Evolutionary conservation across 805 yeast genomes (phyloP).

Genomic region (Starmerella apis): DNA sequence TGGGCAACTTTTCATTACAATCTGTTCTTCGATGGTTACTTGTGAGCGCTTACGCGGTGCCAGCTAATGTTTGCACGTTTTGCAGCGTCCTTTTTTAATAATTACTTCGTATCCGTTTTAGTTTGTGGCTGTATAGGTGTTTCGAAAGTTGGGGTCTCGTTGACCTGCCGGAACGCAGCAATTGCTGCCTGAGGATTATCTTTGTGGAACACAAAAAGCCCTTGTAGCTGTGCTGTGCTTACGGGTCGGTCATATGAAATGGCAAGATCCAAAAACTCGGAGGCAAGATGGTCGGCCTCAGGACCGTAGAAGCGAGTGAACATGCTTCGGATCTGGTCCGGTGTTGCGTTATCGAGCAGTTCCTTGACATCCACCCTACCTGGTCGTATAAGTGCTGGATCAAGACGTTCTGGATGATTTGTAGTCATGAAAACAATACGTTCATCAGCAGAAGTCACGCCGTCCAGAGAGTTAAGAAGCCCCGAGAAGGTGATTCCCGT

Average conservation of each 20-base stretch:
- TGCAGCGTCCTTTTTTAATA: no score
- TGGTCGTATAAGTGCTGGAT: constrained; percentile 87
- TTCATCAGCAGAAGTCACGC: constrained; percentile 96
- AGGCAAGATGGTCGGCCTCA: constrained; percentile 43
- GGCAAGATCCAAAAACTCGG: constrained; percentile 41
- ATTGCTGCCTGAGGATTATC: constrained; percentile 69
- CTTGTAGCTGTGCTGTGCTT: constrained; percentile 92
- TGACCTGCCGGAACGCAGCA: constrained; percentile 38
- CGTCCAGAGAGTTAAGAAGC: constrained; percentile 83
- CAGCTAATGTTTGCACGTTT: no score
- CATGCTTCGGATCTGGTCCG: constrained; percentile 70
- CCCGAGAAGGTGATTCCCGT: constrained; percentile 96
- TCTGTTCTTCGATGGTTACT: no score
- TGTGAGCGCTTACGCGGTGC: no score
- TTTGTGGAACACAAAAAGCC: constrained; percentile 86
- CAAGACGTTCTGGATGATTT: constrained; percentile 88
- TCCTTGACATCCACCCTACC: constrained; percentile 86
- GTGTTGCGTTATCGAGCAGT: constrained; percentile 76
- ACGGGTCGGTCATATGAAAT: constrained; percentile 44
- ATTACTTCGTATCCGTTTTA: no score
- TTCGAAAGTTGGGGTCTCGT: neutral
- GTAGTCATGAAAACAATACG: constrained; percentile 97
- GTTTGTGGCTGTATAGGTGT: neutral
- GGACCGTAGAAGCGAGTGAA: constrained; percentile 74
- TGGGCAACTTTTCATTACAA: no score